These are phyloP conservation scores for Canavalia gladiata DNA, from an alignment of 306 rosid genomes.

Conservation along the genomic window DNA sequence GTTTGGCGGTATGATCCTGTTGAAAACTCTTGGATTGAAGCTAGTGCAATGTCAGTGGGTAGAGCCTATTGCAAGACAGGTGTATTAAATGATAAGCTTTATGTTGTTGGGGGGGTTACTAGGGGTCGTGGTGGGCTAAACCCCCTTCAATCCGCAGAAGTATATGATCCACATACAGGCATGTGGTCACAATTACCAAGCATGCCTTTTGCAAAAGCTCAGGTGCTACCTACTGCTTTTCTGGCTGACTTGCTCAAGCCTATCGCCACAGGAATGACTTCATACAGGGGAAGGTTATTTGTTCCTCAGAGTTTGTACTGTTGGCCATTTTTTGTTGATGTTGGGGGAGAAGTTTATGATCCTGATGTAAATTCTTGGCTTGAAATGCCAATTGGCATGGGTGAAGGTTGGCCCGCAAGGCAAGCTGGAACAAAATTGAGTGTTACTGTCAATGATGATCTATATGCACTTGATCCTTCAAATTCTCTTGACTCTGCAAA, in stretches of 20 bases:
- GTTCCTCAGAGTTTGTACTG: constrained; percentile 66
- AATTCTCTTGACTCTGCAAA: constrained; percentile 51
- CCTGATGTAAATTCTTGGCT: constrained; percentile 55
- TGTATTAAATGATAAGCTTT: constrained; percentile 56
- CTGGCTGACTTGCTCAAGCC: constrained; percentile 63
- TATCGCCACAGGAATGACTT: constrained; percentile 62
- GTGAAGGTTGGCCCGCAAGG: constrained; percentile 63
- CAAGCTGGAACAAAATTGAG: constrained; percentile 63
- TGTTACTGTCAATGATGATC: constrained; percentile 47
- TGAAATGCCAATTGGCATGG: constrained; percentile 63
- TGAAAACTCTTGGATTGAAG: constrained; percentile 54
- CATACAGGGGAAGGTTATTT: constrained; percentile 58
- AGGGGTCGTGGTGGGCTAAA: constrained; percentile 56
- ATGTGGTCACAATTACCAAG: constrained; percentile 58
- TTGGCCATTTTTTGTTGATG: constrained; percentile 60
- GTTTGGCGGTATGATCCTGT: constrained; percentile 62
- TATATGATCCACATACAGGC: constrained; percentile 50
- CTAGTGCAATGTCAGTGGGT: constrained; percentile 56
- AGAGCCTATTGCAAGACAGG: constrained; percentile 62
- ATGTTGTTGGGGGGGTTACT: constrained; percentile 60
- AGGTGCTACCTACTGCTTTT: constrained; percentile 54
- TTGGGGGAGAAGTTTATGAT: constrained; percentile 64
- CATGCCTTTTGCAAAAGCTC: constrained; percentile 62
- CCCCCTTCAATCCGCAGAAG: constrained; percentile 65
- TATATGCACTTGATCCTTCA: constrained; percentile 62